Evolutionary conservation across 2,329 filamentous ascomycete genomes (phyloP), one percentile per base, ranked within the genome.

Genomic region (Reticulascus tulasneorum): DNA sequence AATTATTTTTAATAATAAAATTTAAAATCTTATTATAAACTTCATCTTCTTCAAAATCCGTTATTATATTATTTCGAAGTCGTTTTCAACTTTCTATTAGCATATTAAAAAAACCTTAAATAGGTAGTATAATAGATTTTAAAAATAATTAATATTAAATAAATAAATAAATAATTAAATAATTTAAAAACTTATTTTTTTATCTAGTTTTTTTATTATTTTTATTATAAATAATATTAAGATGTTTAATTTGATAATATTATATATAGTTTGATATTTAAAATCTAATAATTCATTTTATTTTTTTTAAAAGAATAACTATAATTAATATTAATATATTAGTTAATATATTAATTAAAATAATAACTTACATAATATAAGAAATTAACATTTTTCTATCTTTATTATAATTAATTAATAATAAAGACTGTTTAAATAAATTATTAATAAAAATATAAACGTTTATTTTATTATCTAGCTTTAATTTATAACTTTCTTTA

Each of bases 261-360:
- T 12, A 9, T 19, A 12, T 18, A 18, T 7, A 16, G 8, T 12
- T 18, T 29, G 15, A 17, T 6, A 6, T 29, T 29, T 17, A 5
- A 29, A 29, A 29, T 29, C 16, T 29, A 29, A 6, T 29, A 29
- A 29, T 13, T n/a, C n/a, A n/a, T n/a, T n/a, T n/a, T n/a, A n/a
- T n/a, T n/a, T n/a, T n/a, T n/a, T n/a, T n/a, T n/a, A n/a, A 9
- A 18, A 7, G 9, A 29, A 15, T 7, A 4, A 29, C 12, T 18
- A 29, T 29, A 29, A 23, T 23, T 34, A 35, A 29, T 28, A 26
- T 28, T 28, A 36, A 21, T 27, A 29, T 26, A 17, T 30, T 30
- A 31, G 12, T 16, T 25, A 31, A 37, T 20, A 24, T 21, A 31
- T 4, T n/a, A 29, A 21, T 29, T 29, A 35, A 10, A 13, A 35